Percentiles rank a stretch among this genome's conserved stretches.
These are phyloP conservation scores for Rhododendron williamsianum DNA, from an alignment of 148 eudicot genomes.

Conservation along the genomic window DNA sequence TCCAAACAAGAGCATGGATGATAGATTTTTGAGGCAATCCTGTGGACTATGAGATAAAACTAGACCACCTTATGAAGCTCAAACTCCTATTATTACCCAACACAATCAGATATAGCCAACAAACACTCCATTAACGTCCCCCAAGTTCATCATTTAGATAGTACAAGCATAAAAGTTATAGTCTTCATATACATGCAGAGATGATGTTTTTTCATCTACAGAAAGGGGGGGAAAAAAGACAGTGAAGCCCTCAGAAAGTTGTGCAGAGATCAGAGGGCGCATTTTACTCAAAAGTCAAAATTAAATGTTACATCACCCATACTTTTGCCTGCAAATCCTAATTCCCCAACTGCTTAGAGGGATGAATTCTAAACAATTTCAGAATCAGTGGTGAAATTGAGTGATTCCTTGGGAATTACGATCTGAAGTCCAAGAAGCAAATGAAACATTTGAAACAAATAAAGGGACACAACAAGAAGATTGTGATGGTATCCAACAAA, in stretches of 20 bases:
- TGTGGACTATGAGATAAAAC: neutral
- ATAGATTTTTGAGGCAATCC: neutral
- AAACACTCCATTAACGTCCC: neutral
- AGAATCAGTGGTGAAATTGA: neutral
- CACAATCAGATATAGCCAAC: neutral
- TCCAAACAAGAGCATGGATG: neutral
- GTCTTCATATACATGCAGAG: neutral
- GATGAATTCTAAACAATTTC: neutral
- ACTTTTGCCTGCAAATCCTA: neutral
- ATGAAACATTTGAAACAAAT: neutral
- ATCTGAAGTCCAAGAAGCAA: neutral
- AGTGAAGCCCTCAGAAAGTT: neutral
- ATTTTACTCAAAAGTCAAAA: neutral
- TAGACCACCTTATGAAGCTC: neutral
- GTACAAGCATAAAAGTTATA: neutral
- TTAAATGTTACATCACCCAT: neutral
- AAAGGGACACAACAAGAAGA: too few relatives aligned
- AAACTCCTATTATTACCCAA: conserved; percentile 3
- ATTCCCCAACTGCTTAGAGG: neutral
- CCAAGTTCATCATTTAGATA: neutral
- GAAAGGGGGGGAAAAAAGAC: neutral
- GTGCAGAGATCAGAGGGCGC: neutral
- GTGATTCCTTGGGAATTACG: neutral
- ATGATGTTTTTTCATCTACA: neutral
- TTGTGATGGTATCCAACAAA: neutral